Percentiles rank a stretch among this genome's conserved stretches.
These are phyloP conservation scores for Dactylellina drechsleri DNA, from an alignment of 2,329 filamentous ascomycete species.

Conservation along the genomic window DNA sequence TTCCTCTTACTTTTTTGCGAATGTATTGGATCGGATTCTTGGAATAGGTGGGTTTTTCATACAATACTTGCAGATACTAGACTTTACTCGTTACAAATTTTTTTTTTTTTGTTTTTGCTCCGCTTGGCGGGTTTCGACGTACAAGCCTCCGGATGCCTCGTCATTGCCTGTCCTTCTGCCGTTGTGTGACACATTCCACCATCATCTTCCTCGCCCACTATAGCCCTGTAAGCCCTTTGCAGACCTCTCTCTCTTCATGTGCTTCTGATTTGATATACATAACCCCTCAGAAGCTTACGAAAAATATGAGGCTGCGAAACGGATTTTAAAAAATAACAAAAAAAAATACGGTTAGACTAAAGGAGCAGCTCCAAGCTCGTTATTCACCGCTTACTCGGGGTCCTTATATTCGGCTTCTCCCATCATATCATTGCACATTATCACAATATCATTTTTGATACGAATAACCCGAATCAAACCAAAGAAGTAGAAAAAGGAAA, in stretches of 20 bases:
- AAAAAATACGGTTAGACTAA: background rate
- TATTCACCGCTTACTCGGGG: background rate
- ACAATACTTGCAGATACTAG: background rate
- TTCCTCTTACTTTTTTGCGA: background rate
- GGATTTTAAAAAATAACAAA: too few relatives aligned
- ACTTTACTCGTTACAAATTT: too few relatives aligned
- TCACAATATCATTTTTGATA: background rate
- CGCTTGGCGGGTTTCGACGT: background rate
- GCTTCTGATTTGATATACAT: background rate
- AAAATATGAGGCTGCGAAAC: too few relatives aligned
- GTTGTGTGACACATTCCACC: conserved; percentile 19
- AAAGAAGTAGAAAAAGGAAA: too few relatives aligned
- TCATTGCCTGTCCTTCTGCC: conserved; percentile 24
- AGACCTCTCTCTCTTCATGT: background rate
- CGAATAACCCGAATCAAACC: background rate
- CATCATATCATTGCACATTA: background rate
- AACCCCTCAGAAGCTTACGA: background rate
- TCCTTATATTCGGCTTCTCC: background rate
- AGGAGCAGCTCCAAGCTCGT: background rate
- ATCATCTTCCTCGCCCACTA: background rate
- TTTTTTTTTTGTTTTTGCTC: too few relatives aligned
- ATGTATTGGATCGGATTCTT: conserved; percentile 1
- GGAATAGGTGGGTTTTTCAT: background rate
- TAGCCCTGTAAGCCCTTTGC: background rate
- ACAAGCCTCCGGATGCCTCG: conserved; percentile 34